Percentiles rank a stretch among this genome's conserved stretches.
These are phyloP conservation scores for Aspergillus vadensis DNA, from an alignment of 2,329 filamentous ascomycete genomes.

Conservation along the genomic window DNA sequence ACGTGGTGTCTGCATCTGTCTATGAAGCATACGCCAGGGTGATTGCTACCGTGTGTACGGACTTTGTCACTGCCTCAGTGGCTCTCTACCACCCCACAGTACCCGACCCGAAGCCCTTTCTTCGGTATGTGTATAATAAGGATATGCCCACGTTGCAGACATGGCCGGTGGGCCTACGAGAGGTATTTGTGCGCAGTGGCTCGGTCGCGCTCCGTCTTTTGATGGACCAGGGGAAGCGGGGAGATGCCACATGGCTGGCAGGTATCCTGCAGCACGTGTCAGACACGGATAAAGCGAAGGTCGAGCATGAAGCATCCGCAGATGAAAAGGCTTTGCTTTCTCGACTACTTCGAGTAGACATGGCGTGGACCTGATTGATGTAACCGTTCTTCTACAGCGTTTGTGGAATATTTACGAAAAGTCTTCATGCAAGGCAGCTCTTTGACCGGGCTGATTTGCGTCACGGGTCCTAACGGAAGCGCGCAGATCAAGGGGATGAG, in stretches of 20 bases:
- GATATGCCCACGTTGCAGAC: constrained; percentile 21
- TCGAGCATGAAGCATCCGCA: constrained; percentile 17
- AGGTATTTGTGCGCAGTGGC: constrained; percentile 35
- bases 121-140: constrained; percentile 31
- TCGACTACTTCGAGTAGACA: constrained; percentile 21
- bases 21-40: constrained; percentile 38
- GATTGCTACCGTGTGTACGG: constrained; percentile 27
- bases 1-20: constrained; percentile 28
- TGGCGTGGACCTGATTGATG: constrained; percentile 23
- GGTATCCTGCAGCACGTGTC: constrained; percentile 36
- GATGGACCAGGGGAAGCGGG: constrained; percentile 33
- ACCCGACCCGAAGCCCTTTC: constrained; percentile 35
- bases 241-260: constrained; percentile 34
- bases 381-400: not conserved
- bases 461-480: constrained; percentile 2
- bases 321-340: constrained; percentile 30
- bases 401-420: not conserved
- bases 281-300: constrained; percentile 25
- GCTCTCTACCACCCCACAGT: constrained; percentile 42
- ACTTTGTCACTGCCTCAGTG: constrained; percentile 32
- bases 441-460: not conserved
- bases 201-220: constrained; percentile 44
- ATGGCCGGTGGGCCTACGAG: constrained; percentile 26
- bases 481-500: not conserved
- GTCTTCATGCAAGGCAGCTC: not conserved